phyloP scores from a whole-genome alignment of 1,139 yeast genomes.

The Suhomyces chickasaworum region DNA sequence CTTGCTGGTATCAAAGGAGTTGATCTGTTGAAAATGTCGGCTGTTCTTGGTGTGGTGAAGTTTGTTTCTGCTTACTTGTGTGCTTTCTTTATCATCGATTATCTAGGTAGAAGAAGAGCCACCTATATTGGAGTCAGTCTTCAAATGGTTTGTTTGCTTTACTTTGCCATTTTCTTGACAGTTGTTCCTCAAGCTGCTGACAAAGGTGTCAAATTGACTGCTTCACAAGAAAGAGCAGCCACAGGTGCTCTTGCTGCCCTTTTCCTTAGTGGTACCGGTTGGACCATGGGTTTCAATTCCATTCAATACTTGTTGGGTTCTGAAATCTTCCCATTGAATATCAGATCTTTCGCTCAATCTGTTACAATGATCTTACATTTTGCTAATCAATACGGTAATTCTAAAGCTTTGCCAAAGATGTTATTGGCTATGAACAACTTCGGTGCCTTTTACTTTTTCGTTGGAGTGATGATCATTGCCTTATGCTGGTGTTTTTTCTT shows the following conservation, averaged over 20 bases:
- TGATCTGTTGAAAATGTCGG: conserved; percentile 47
- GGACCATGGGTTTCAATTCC: conserved; percentile 66
- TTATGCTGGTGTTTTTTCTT: conserved; percentile 55
- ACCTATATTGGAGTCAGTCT: conserved; percentile 42
- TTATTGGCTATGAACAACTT: conserved; percentile 47
- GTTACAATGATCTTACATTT: conserved; percentile 60
- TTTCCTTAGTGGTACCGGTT: conserved; percentile 56
- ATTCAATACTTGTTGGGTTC: conserved; percentile 61
- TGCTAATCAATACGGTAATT: conserved; percentile 60
- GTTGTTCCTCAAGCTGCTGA: conserved; percentile 49
- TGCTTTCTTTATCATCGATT: conserved; percentile 52
- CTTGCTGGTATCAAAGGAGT: conserved; percentile 49
- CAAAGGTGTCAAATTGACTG: conserved; percentile 28
- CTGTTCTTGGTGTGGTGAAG: conserved; percentile 51
- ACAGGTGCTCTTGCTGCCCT: conserved; percentile 56
- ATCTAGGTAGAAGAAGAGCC: conserved; percentile 46
- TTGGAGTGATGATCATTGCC: conserved; percentile 44
- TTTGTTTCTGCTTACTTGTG: conserved; percentile 44
- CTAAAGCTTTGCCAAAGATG: conserved; percentile 59
- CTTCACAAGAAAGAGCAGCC: conserved; percentile 41
- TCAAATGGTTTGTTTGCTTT: conserved; percentile 33
- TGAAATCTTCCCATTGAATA: conserved; percentile 58
- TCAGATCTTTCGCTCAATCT: conserved; percentile 57
- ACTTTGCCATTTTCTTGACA: conserved; percentile 50
- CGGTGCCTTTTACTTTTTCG: conserved; percentile 59